phyloP scores from a whole-genome alignment of 306 rosid species.

The Neltuma alba region DNA sequence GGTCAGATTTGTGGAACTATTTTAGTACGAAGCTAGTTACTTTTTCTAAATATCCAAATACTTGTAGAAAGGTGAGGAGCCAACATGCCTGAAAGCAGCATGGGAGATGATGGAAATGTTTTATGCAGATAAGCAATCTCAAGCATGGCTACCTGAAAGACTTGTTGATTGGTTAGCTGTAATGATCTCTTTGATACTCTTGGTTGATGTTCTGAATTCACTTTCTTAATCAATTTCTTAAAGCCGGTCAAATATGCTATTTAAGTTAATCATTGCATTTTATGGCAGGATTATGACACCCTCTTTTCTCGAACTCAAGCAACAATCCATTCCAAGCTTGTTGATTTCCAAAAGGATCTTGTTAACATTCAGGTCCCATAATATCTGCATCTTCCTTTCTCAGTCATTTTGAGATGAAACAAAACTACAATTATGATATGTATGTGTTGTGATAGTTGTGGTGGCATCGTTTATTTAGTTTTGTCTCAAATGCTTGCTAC shows the following conservation, averaged over 20 bases:
- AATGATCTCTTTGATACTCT: slow-evolving; percentile 51
- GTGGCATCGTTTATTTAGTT: background rate
- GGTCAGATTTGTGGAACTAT: slow-evolving; percentile 24
- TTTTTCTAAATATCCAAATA: slow-evolving; percentile 14
- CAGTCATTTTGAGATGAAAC: background rate
- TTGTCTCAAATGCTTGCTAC: background rate
- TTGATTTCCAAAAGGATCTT: slow-evolving; percentile 68
- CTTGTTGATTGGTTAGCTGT: slow-evolving; percentile 98
- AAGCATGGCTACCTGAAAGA: slow-evolving; percentile 86
- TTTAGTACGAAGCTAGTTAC: background rate
- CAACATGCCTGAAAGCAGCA: slow-evolving; percentile 85
- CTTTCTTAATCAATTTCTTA: slow-evolving; percentile 3
- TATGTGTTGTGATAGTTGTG: slow-evolving; percentile 1
- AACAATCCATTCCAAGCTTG: slow-evolving; percentile 73
- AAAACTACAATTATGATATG: background rate
- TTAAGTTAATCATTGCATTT: slow-evolving; percentile 34
- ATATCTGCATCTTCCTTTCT: slow-evolving; percentile 29
- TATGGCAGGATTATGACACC: slow-evolving; percentile 77
- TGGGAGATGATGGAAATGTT: slow-evolving; percentile 95
- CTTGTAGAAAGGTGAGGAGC: slow-evolving; percentile 69
- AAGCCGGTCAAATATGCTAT: slow-evolving; percentile 9
- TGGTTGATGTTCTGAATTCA: background rate
- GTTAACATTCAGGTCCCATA: slow-evolving; percentile 70
- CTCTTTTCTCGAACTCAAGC: slow-evolving; percentile 72
- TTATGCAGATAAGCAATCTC: slow-evolving; percentile 88